Percentiles rank a stretch among this genome's conserved stretches.
Evolutionary conservation across 441 rosid genomes (phyloP).

Genomic region (Kokia cookei): DNA sequence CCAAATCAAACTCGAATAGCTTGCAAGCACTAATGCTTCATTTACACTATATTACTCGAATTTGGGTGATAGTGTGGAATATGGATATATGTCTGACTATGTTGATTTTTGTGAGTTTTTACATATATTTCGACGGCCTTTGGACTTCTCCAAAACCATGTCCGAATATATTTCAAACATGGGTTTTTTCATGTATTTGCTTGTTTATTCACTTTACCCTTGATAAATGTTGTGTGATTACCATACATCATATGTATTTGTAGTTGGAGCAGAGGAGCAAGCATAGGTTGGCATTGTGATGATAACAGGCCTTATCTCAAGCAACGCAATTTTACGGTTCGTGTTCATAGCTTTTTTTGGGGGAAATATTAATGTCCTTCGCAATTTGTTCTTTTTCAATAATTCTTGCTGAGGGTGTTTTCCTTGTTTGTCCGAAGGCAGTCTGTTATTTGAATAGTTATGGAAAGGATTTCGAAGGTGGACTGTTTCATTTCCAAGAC

Average conservation of each 20-base stretch:
- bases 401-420: slow-evolving; percentile 5
- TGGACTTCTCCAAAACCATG: background rate
- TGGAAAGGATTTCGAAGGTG: slow-evolving; percentile 72
- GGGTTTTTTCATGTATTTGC: background rate
- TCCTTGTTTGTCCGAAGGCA: slow-evolving; percentile 44
- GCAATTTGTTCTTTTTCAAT: background rate
- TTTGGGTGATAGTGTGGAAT: too few relatives aligned
- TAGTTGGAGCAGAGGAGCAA: slow-evolving; percentile 85
- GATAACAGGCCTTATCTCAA: slow-evolving; percentile 76
- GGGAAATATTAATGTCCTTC: background rate
- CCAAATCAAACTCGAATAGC: too few relatives aligned
- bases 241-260: background rate
- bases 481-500: slow-evolving; percentile 74
- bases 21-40: too few relatives aligned
- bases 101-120: too few relatives aligned
- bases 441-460: slow-evolving; percentile 86
- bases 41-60: too few relatives aligned
- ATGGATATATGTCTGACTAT: too few relatives aligned
- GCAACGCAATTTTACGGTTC: slow-evolving; percentile 73
- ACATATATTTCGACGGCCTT: too few relatives aligned
- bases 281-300: slow-evolving; percentile 97
- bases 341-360: background rate
- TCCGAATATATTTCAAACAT: background rate
- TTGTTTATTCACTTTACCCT: background rate
- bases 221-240: background rate